Percentiles rank a stretch among this genome's conserved stretches.
phyloP scores from a whole-genome alignment of 2,329 filamentous ascomycete genomes.

The Neophaeococcomyces mojaviensis region DNA sequence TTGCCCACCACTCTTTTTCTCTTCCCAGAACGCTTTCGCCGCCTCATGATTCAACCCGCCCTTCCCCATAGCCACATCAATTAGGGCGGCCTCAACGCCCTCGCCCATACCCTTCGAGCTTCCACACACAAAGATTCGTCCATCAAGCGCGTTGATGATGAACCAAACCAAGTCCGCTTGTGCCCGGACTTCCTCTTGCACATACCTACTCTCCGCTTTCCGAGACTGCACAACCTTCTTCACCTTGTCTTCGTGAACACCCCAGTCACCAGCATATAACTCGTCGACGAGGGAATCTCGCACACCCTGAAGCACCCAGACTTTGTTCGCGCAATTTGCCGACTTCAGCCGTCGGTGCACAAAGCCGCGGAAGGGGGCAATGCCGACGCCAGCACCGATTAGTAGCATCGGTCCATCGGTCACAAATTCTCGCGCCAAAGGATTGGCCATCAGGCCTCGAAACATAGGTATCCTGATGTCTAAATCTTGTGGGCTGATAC shows the following conservation, averaged over 20 bases:
- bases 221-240: constrained; percentile 74
- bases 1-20: constrained; percentile 87
- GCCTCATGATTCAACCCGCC: constrained; percentile 77
- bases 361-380: constrained; percentile 95
- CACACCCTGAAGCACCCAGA: constrained; percentile 91
- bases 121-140: constrained; percentile 91
- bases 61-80: constrained; percentile 89
- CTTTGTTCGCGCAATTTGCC: constrained; percentile 94
- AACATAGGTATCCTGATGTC: constrained; percentile 89
- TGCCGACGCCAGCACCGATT: constrained; percentile 91
- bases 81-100: constrained; percentile 77
- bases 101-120: constrained; percentile 96
- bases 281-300: constrained; percentile 93
- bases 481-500: constrained; percentile 42
- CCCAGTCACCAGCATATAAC: constrained; percentile 93
- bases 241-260: constrained; percentile 79
- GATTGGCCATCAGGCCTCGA: constrained; percentile 95
- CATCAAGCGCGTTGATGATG: constrained; percentile 92
- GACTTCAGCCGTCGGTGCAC: constrained; percentile 90
- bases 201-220: constrained; percentile 74
- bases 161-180: constrained; percentile 98
- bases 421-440: constrained; percentile 82
- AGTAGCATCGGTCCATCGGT: constrained; percentile 95
- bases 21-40: constrained; percentile 78
- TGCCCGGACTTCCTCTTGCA: constrained; percentile 86